phyloP scores from a whole-genome alignment of 2,329 filamentous ascomycete genomes.

The Nigrograna mackinnonii region DNA sequence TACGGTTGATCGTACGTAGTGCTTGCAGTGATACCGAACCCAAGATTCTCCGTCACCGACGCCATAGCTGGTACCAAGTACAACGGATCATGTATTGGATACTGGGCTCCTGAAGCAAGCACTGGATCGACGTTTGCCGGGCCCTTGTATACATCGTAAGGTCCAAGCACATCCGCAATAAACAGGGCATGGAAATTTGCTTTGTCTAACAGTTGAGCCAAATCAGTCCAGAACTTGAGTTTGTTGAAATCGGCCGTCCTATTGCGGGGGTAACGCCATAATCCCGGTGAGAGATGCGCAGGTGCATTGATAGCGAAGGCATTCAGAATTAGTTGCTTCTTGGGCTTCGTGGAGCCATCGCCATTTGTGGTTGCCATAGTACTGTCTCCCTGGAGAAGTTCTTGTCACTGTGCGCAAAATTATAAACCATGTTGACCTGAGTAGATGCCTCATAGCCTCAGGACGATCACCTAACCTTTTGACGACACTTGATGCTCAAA shows the following conservation, averaged over 20 bases:
- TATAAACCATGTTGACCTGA: no score
- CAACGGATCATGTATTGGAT: slow-evolving; percentile 68
- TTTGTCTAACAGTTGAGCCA: slow-evolving; percentile 33
- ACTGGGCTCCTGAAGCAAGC: slow-evolving; percentile 64
- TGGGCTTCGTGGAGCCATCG: no score
- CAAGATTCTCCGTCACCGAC: slow-evolving; percentile 62
- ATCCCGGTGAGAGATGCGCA: slow-evolving; percentile 47
- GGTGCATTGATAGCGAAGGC: slow-evolving; percentile 33
- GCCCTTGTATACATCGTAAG: slow-evolving; percentile 69
- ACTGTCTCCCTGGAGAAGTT: background rate
- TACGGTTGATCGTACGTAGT: slow-evolving; percentile 70
- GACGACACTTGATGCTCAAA: no score
- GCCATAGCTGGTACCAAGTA: slow-evolving; percentile 66
- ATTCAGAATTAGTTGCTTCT: slow-evolving; percentile 38
- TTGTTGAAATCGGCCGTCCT: slow-evolving; percentile 43
- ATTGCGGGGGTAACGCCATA: slow-evolving; percentile 56
- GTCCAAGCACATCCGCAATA: slow-evolving; percentile 53
- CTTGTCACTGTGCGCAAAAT: no score
- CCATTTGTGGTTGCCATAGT: background rate
- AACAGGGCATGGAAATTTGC: slow-evolving; percentile 37
- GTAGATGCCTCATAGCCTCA: no score
- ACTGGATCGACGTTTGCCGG: slow-evolving; percentile 57
- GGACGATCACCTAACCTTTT: no score
- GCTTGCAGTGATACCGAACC: slow-evolving; percentile 66
- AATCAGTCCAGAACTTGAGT: slow-evolving; percentile 27